Conservation (phyloP, 805 yeast species). For the Saccharomycopsis fermentans region DNA sequence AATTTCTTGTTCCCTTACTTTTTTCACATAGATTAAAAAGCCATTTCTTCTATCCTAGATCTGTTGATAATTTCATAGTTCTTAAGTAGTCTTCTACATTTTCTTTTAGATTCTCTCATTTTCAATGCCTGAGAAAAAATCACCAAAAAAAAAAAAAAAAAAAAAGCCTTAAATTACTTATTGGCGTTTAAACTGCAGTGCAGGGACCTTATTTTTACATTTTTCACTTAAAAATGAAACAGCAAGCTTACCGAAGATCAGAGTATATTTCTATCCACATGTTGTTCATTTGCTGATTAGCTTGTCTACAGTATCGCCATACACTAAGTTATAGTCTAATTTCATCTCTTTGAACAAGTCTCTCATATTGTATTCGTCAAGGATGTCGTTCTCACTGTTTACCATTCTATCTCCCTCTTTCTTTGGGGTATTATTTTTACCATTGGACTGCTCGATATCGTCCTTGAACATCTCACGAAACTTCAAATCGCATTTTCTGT, state of each 20-base stretch:
- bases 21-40: too few relatives aligned
- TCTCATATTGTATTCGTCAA: slow-evolving; percentile 16
- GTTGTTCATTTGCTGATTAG: not conserved
- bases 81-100: not conserved
- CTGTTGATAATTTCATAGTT: not conserved
- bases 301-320: not conserved
- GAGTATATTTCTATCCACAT: not conserved
- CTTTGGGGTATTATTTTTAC: not conserved
- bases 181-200: not conserved
- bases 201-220: too few relatives aligned
- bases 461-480: slow-evolving; percentile 14
- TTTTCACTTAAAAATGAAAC: too few relatives aligned
- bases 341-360: slow-evolving; percentile 16
- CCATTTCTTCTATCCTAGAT: too few relatives aligned
- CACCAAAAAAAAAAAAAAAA: not conserved
- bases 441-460: slow-evolving; percentile 9
- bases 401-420: not conserved
- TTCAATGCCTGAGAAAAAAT: not conserved
- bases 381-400: slow-evolving; percentile 13
- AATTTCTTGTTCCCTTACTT: too few relatives aligned
- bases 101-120: not conserved
- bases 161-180: not conserved
- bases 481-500: slow-evolving; percentile 8
- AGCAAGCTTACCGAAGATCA: too few relatives aligned
- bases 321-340: slow-evolving; percentile 9